Evolutionary conservation across 805 yeast genomes (phyloP), one percentile per base, ranked within the genome.

Genomic region (Teunomyces pallodes): DNA sequence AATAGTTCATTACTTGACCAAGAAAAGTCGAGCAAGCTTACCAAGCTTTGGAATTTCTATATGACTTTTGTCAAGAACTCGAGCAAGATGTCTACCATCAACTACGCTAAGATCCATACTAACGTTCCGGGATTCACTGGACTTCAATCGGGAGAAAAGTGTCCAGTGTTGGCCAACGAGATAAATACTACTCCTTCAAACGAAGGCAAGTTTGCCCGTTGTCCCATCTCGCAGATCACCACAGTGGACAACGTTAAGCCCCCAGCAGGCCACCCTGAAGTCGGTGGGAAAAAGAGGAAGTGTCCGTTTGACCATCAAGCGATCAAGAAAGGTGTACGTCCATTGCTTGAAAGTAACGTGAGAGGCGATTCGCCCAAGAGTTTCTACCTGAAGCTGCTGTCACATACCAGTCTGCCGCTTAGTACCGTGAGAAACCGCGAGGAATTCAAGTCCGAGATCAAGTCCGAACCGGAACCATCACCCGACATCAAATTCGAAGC

Each of bases 31-130:
- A 43, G 31, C 8, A 57, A 60, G 42, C 48, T 65, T 13, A 49
- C 65, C 27, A 69, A 67, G 50, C 56, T 67, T 43, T 73, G 77
- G 77, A 62, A 61, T 36, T 72, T 73, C 47, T 72, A 73, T 56
- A 50, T 66, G 48, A 69, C 73, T 1, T 65, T 72, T 47, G 58
- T 70, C 30, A 62, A 65, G 28, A 65, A 63, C 48, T 53, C 66
- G 8, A 61, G 54, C 42, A 66, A 60, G 47, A 51, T 65, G 52
- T 62, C 54, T 42, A 49, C 64, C 9, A 52, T 58, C 14, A 62
- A 65, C 46, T 65, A 69, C 44, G 70, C 69, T n/a, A 65, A 64
- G 43, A 58, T 64, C 46, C 68, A 68, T 54, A 56, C 65, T 20
- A 54, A 64, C 51, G 56, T 71, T 33, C 64, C 72, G 32, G 61